A percentile compares a stretch with the other conserved stretches of the same genome.
Evolutionary conservation across 2,329 filamentous ascomycete species (phyloP).

Genomic region (Ophiocordyceps polyrhachis-furcata): DNA sequence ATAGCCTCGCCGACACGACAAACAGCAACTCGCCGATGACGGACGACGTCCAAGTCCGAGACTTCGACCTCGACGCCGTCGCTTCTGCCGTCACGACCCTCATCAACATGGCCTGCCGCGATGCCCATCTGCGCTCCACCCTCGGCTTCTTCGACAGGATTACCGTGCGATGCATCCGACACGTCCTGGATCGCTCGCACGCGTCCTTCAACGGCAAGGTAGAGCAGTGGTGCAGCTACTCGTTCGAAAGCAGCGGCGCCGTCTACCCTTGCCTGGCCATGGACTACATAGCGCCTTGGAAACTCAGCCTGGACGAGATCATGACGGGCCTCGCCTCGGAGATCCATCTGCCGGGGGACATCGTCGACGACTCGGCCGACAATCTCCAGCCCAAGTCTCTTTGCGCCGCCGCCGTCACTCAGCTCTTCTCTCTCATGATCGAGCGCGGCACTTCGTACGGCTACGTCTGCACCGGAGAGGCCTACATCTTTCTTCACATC

Average conservation of each 20-base stretch:
- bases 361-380: neutral
- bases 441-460: slow-evolving; percentile 15
- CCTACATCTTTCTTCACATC: slow-evolving; percentile 17
- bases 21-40: neutral
- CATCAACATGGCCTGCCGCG: neutral
- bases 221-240: neutral
- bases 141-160: neutral
- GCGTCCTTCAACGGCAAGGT: too few relatives aligned
- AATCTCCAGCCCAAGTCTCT: neutral
- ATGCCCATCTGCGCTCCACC: neutral
- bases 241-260: neutral
- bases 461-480: slow-evolving; percentile 16
- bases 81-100: neutral
- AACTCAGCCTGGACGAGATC: neutral
- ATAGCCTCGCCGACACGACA: too few relatives aligned
- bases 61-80: neutral
- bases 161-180: too few relatives aligned
- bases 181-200: neutral
- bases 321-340: neutral
- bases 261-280: neutral
- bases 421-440: slow-evolving; percentile 22
- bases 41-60: neutral
- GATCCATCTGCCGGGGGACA: neutral
- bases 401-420: slow-evolving; percentile 16
- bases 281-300: neutral